Evolutionary conservation across 1,284 basidiomycete genomes (phyloP).

Genomic region (Leccinum pallidistipes): DNA sequence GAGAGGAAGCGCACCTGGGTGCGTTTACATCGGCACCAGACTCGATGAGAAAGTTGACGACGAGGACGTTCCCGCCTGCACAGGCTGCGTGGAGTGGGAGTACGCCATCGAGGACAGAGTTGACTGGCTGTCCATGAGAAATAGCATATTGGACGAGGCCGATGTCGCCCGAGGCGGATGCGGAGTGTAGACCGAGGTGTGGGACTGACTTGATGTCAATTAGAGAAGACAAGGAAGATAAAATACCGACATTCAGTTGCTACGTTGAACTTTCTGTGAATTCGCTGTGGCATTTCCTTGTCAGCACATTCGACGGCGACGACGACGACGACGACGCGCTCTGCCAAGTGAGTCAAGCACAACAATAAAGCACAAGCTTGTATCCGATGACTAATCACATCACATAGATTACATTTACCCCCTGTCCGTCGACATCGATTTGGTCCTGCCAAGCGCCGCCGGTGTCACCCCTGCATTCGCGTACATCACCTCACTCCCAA

Average conservation of each 20-base stretch:
- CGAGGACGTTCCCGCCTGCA: slow-evolving; percentile 81
- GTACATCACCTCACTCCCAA: slow-evolving; percentile 9
- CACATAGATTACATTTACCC: background rate
- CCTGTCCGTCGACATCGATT: slow-evolving; percentile 20
- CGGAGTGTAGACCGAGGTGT: slow-evolving; percentile 86
- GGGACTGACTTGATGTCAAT: slow-evolving; percentile 53
- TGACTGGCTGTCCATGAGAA: slow-evolving; percentile 90
- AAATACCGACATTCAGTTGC: slow-evolving; percentile 67
- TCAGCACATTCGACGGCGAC: background rate
- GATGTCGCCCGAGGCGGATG: slow-evolving; percentile 84
- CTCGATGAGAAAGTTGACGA: slow-evolving; percentile 86
- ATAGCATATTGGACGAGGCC: slow-evolving; percentile 87
- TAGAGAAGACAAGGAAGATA: background rate
- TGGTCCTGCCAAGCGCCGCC: slow-evolving; percentile 13
- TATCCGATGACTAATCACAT: slow-evolving; percentile 1
- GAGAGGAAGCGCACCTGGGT: slow-evolving; percentile 55
- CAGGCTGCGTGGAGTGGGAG: slow-evolving; percentile 90
- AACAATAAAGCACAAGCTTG: background rate
- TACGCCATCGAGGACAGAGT: slow-evolving; percentile 89
- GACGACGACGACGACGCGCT: background rate
- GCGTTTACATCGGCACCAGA: slow-evolving; percentile 93
- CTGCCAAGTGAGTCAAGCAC: background rate
- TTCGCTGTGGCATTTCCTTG: slow-evolving; percentile 27
- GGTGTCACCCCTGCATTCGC: slow-evolving; percentile 21
- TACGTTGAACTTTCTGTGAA: slow-evolving; percentile 76